Evolutionary conservation across 331 rosid species (phyloP).

Genomic region (Spiraea crenata): DNA sequence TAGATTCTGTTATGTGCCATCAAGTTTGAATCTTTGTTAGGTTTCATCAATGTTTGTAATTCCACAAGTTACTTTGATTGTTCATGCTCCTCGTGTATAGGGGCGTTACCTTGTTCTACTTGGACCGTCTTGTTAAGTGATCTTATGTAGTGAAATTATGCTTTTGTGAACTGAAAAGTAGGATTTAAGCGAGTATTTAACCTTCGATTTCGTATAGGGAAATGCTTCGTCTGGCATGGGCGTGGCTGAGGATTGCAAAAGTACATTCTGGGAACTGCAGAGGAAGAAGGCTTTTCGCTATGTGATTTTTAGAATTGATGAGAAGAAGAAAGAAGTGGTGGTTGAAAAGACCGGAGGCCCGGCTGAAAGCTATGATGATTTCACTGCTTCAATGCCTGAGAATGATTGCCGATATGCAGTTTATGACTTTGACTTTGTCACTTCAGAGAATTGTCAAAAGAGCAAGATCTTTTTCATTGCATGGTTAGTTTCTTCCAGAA

Average conservation of each 20-base stretch:
- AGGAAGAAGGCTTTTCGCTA: constrained; percentile 77
- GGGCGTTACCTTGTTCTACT: background rate
- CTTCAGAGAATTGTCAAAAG: constrained; percentile 75
- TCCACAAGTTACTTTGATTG: background rate
- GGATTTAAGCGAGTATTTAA: constrained; percentile 1
- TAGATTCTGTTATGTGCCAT: background rate
- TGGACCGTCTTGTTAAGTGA: background rate
- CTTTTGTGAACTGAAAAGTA: background rate
- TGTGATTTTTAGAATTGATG: constrained; percentile 76
- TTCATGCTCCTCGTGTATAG: background rate
- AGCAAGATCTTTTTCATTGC: constrained; percentile 79
- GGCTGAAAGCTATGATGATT: constrained; percentile 76
- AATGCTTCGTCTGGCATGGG: constrained; percentile 87
- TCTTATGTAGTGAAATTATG: background rate
- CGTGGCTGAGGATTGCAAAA: constrained; percentile 60
- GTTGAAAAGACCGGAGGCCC: constrained; percentile 79
- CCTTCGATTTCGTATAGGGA: constrained; percentile 38
- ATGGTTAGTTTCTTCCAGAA: constrained; percentile 51
- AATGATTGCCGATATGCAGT: constrained; percentile 80
- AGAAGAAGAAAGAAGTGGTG: constrained; percentile 75
- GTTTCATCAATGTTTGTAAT: background rate
- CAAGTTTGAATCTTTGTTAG: too few relatives aligned
- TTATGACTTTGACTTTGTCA: constrained; percentile 68
- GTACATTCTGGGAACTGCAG: constrained; percentile 63
- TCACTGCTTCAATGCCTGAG: constrained; percentile 73